Evolutionary conservation across 352 stramenopile species (phyloP), one percentile per base, ranked within the genome.

Genomic region (Stramenopiles sp.): DNA sequence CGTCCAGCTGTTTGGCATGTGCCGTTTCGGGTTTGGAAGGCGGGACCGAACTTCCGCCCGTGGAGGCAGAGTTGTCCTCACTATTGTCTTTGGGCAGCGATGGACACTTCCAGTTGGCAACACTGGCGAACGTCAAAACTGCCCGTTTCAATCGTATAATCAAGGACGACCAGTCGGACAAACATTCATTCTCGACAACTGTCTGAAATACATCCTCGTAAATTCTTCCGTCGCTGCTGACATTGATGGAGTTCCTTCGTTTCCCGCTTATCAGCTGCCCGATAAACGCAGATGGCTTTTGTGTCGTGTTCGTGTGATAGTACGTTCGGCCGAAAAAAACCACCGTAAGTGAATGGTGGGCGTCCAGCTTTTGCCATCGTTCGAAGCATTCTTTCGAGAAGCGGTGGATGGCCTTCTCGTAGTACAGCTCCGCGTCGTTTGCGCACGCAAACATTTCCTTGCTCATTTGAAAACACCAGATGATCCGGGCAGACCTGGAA

Each of bases 381-480:
- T 80, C 77, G 3, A 94, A 81, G 0, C 94, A 81, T 3, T 87
- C 81, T 34, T 83, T 80, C 18, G n/a, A 63, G 68, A 96, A 82
- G 0, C 82, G 79, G 32, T 91, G 80, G 1, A 96, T 75, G 68
- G 95, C 84, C 49, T 92, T 93, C 75, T 95, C 89, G 76, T 94
- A 91, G 79, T 95, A 96, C 4, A 95, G 78, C 75, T 93, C 83
- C 12, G 86, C 87, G 63, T 90, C 84, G 0, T 87, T 81, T 1
- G 74, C 34, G 12, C 68, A 73, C 31, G 86, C 86, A 63, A 92
- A 92, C 89, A 96, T 95, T 73, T 96, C 90, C 0, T 86, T 84
- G 68, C 84, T 93, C 87, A 98, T 94, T 78, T 99, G 92, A 30
- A 98, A 89, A 34, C 98, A 85, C 92, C 93, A 98, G 74, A 98